Evolutionary conservation across 495 filamentous ascomycete species (phyloP).

Genomic region (Hypomontagnella submonticulosa): DNA sequence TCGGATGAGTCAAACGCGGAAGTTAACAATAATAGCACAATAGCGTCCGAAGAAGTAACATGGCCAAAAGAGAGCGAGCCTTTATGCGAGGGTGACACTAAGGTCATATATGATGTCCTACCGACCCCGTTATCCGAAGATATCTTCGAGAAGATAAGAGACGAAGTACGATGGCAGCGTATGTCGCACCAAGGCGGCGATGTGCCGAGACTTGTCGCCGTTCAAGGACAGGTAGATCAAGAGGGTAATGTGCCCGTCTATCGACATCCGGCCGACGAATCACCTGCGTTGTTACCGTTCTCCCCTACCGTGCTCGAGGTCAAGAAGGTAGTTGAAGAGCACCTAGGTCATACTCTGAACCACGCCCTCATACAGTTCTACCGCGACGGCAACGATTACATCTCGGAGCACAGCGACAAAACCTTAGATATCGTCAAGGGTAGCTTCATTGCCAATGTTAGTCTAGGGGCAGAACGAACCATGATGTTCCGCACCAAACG

Average conservation of each 20-base stretch:
- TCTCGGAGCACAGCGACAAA: constrained; percentile 97
- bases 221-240: constrained; percentile 76
- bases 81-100: constrained; percentile 81
- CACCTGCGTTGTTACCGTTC: constrained; percentile 80
- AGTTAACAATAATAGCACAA: constrained; percentile 41
- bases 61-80: constrained; percentile 40
- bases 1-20: constrained; percentile 23
- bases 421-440: constrained; percentile 87
- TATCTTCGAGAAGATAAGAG: constrained; percentile 75
- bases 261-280: constrained; percentile 92
- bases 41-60: constrained; percentile 21
- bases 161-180: constrained; percentile 86
- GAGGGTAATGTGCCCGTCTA: constrained; percentile 91
- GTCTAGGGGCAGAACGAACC: constrained; percentile 87
- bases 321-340: constrained; percentile 70
- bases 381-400: constrained; percentile 88
- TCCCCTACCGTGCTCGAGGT: constrained; percentile 76
- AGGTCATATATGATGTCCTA: constrained; percentile 76
- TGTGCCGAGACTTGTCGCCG: constrained; percentile 92
- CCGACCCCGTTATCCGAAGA: constrained; percentile 59
- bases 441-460: constrained; percentile 90
- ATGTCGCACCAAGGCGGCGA: constrained; percentile 94
- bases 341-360: constrained; percentile 84
- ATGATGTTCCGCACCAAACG: constrained; percentile 92
- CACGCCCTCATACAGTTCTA: constrained; percentile 95